A percentile compares a stretch with the other conserved stretches of the same genome.
These are phyloP conservation scores for Coniochaeta prunicola DNA, from an alignment of 2,329 filamentous ascomycete species.

Conservation along the genomic window DNA sequence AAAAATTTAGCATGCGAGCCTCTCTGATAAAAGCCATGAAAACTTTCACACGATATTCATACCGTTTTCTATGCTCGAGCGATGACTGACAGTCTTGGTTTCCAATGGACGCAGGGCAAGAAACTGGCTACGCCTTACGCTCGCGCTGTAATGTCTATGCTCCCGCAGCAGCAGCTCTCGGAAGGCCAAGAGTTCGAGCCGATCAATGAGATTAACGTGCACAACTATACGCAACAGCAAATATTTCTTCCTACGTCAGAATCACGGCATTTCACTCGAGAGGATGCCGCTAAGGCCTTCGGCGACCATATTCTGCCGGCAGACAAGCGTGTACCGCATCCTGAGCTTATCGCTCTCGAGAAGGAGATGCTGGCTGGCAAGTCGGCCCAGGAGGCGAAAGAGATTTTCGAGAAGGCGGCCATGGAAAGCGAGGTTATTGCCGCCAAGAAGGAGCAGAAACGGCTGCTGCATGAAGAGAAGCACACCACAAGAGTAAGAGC, in stretches of 20 bases:
- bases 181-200: slow-evolving; percentile 46
- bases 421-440: slow-evolving; percentile 35
- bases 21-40: slow-evolving; percentile 56
- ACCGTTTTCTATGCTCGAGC: background rate
- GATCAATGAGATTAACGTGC: slow-evolving; percentile 59
- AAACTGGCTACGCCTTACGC: slow-evolving; percentile 69
- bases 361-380: slow-evolving; percentile 33
- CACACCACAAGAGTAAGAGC: slow-evolving; percentile 37
- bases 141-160: slow-evolving; percentile 69
- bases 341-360: slow-evolving; percentile 52
- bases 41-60: too few relatives aligned
- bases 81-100: slow-evolving; percentile 1
- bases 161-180: slow-evolving; percentile 59
- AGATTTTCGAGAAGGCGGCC: slow-evolving; percentile 29
- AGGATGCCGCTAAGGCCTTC: slow-evolving; percentile 59
- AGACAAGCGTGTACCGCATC: slow-evolving; percentile 55
- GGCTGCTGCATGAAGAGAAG: slow-evolving; percentile 28
- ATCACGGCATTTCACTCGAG: slow-evolving; percentile 55
- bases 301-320: slow-evolving; percentile 51
- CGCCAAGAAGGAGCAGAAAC: slow-evolving; percentile 23
- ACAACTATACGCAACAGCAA: slow-evolving; percentile 54
- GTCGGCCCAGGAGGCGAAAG: slow-evolving; percentile 26
- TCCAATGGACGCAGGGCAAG: slow-evolving; percentile 53
- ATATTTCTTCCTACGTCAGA: slow-evolving; percentile 59
- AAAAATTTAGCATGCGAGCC: slow-evolving; percentile 65